Evolutionary conservation across 257 asterid genomes (phyloP).

Genomic region (Solanum stenotomum): DNA sequence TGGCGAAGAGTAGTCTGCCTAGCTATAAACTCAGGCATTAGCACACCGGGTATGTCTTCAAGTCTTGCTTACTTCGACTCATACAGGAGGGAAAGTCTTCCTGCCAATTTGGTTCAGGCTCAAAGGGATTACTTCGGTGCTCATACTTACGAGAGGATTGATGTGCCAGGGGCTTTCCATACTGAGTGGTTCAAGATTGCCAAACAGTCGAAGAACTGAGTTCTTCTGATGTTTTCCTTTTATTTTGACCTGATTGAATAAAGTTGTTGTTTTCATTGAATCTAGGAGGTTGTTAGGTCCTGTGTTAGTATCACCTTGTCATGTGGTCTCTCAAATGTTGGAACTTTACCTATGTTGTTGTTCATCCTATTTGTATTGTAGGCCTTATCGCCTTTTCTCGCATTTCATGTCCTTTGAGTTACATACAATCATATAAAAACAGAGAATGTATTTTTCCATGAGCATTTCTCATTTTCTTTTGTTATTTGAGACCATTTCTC

Average conservation of each 20-base stretch:
- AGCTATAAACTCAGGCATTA: slow-evolving; percentile 73
- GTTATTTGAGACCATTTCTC: background rate
- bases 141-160: slow-evolving; percentile 83
- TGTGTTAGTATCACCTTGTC: background rate
- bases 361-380: background rate
- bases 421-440: background rate
- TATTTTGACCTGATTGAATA: background rate
- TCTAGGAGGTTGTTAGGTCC: background rate
- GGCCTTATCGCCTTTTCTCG: background rate
- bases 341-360: background rate
- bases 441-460: background rate
- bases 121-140: slow-evolving; percentile 97
- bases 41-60: slow-evolving; percentile 98
- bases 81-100: slow-evolving; percentile 74
- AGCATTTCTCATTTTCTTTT: background rate
- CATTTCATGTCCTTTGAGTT: background rate
- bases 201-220: slow-evolving; percentile 36
- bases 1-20: slow-evolving; percentile 91
- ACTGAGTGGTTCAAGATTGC: slow-evolving; percentile 97
- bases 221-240: background rate
- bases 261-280: background rate
- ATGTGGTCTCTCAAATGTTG: background rate
- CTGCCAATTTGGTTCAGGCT: slow-evolving; percentile 92
- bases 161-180: slow-evolving; percentile 67
- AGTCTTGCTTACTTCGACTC: slow-evolving; percentile 93